Evolutionary conservation across 257 asterid genomes (phyloP), one percentile per base, ranked within the genome.

Genomic region (Fraxinus quadrangulata): DNA sequence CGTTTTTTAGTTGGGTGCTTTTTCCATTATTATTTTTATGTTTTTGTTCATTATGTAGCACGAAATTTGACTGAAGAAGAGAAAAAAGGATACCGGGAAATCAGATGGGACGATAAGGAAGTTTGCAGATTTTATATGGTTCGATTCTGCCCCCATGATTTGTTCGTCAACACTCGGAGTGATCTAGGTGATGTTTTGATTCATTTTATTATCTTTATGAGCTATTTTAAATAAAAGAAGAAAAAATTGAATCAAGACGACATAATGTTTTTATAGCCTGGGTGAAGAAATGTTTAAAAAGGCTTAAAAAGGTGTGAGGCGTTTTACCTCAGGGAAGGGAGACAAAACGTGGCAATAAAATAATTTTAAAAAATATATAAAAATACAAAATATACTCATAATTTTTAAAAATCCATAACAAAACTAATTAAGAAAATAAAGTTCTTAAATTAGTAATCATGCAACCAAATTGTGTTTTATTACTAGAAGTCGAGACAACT

Each of bases 101-200:
- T 93, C 23, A 90, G 89, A 75, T 95, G 99, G 99, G 99, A 93
- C 17, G 97, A 94, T 76, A 89, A 89, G 90, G 99, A 95, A 34
- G 99, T 86, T 40, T 95, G 98, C 40, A 85, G 90, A 71, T 91
- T 88, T 87, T 93, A 88, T 75, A 95, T 95, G 99, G 90, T 95
- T 84, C 96, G 97, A 26, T 95, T 95, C 85, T 95, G 99, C 78
- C 99, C 98, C 68, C 98, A 95, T 40, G 99, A 95, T 88, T 83
- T 95, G 88, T 95, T 95, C 79, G 96, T 95, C 78, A 95, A 93
- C 85, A 95, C 99, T 56, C 85, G 91, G 31, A 95, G 99, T 79
- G 99, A 95, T 85, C 79, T 95, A 82, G 98, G 98, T 95, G 79
- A 78, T 78, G 45, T 67, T 37, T 67, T 31, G 26, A 56, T 56